Evolutionary conservation across 768 basidiomycete genomes (phyloP).

Genomic region (Myochromella boudieri): DNA sequence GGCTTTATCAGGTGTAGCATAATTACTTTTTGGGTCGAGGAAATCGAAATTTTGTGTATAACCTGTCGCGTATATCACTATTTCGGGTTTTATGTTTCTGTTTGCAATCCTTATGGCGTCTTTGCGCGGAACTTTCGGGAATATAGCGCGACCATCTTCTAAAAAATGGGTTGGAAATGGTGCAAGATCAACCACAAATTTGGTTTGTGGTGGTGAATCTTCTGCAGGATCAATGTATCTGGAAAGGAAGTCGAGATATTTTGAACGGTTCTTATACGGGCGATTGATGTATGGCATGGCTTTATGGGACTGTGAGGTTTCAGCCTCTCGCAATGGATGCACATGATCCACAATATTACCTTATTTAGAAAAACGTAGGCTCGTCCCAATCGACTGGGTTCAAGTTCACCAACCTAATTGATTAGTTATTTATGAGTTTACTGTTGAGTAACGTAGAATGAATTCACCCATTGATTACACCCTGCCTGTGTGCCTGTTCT

Average conservation of each 20-base stretch:
- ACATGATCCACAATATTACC: slow-evolving; percentile 21
- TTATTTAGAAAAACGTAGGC: slow-evolving; percentile 69
- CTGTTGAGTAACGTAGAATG: neutral
- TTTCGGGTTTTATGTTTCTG: slow-evolving; percentile 43
- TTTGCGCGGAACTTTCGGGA: slow-evolving; percentile 41
- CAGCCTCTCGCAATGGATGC: neutral
- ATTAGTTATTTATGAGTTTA: neutral
- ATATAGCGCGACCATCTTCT: slow-evolving; percentile 42
- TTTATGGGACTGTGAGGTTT: slow-evolving; percentile 41
- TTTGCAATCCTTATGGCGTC: slow-evolving; percentile 40
- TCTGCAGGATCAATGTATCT: slow-evolving; percentile 60
- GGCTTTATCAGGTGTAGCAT: slow-evolving; percentile 40
- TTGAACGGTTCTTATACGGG: slow-evolving; percentile 46
- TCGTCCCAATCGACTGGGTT: slow-evolving; percentile 50
- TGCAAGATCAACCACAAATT: slow-evolving; percentile 50
- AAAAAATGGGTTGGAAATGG: slow-evolving; percentile 53
- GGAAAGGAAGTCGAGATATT: slow-evolving; percentile 43
- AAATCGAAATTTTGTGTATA: slow-evolving; percentile 45
- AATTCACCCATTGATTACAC: slow-evolving; percentile 58
- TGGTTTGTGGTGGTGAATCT: slow-evolving; percentile 43
- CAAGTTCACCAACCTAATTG: slow-evolving; percentile 49
- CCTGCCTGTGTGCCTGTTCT: slow-evolving; percentile 50
- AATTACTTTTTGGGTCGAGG: slow-evolving; percentile 35
- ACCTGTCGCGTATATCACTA: slow-evolving; percentile 50
- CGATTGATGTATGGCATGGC: slow-evolving; percentile 64